These are phyloP conservation scores for Aethionema arabicum DNA, from an alignment of 345 rosid species.

Conservation along the genomic window DNA sequence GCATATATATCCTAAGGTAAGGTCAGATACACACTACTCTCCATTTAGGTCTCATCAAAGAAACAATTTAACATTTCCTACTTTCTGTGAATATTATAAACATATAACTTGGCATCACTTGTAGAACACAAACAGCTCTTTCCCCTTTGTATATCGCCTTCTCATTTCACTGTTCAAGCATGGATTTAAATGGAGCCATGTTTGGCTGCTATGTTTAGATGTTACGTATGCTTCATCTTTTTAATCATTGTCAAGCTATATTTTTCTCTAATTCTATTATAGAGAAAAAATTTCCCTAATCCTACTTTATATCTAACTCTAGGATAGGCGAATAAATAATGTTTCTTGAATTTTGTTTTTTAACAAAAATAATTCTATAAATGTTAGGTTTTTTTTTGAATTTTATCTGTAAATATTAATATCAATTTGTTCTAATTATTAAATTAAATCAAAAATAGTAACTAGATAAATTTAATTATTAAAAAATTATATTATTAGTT, in stretches of 20 bases:
- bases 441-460: no score
- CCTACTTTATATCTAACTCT: no score
- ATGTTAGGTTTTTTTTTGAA: no score
- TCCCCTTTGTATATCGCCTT: slow-evolving; percentile 29
- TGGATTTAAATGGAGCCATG: slow-evolving; percentile 10
- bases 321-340: no score
- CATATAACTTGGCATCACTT: slow-evolving; percentile 20
- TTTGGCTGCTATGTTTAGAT: slow-evolving; percentile 6
- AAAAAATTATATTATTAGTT: no score
- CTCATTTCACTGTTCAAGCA: slow-evolving; percentile 22
- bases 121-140: slow-evolving; percentile 30
- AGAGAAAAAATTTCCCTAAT: no score
- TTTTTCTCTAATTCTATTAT: neutral
- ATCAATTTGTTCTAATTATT: no score
- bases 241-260: no score
- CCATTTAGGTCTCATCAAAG: slow-evolving; percentile 14
- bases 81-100: slow-evolving; percentile 33
- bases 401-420: no score
- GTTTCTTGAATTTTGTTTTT: no score
- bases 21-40: neutral
- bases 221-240: neutral
- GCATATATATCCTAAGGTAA: slow-evolving; percentile 63
- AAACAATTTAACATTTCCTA: slow-evolving; percentile 21
- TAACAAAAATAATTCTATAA: no score
- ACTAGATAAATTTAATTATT: no score